Percentiles rank a stretch among this genome's conserved stretches.
Evolutionary conservation across 805 yeast species (phyloP).

Genomic region (Blastobotrys muscicola): DNA sequence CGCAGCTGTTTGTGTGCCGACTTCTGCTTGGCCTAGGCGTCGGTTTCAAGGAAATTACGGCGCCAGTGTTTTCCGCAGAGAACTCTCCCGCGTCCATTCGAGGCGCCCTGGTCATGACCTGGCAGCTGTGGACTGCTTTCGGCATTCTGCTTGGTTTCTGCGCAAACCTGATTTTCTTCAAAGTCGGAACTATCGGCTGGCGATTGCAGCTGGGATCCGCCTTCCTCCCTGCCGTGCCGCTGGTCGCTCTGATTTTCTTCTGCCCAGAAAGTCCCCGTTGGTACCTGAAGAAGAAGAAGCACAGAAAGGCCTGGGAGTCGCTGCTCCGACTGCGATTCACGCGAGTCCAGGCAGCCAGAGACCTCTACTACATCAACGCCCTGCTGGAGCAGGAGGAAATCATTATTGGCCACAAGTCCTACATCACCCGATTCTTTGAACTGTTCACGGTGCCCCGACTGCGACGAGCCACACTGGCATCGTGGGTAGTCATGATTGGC

Average conservation of each 20-base stretch:
- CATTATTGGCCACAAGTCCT: constrained; percentile 26
- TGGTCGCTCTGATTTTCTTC: constrained; percentile 39
- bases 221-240: constrained; percentile 44
- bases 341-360: constrained; percentile 51
- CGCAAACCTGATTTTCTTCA: constrained; percentile 45
- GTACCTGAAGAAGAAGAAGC: constrained; percentile 45
- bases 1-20: constrained; percentile 49
- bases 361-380: constrained; percentile 47
- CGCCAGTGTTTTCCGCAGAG: constrained; percentile 57
- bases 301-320: constrained; percentile 40
- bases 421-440: constrained; percentile 18
- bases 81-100: constrained; percentile 46
- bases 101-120: constrained; percentile 57
- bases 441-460: constrained; percentile 65
- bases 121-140: constrained; percentile 65
- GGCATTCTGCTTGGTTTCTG: constrained; percentile 61
- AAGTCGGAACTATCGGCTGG: constrained; percentile 35
- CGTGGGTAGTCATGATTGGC: constrained; percentile 77
- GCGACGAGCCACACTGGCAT: constrained; percentile 71
- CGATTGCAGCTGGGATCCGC: constrained; percentile 59
- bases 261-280: constrained; percentile 66
- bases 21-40: constrained; percentile 51
- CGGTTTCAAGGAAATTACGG: constrained; percentile 56
- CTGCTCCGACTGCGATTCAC: constrained; percentile 37
- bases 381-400: constrained; percentile 33